Conservation (phyloP, 805 yeast species). For the Metschnikowia koreensis region DNA sequence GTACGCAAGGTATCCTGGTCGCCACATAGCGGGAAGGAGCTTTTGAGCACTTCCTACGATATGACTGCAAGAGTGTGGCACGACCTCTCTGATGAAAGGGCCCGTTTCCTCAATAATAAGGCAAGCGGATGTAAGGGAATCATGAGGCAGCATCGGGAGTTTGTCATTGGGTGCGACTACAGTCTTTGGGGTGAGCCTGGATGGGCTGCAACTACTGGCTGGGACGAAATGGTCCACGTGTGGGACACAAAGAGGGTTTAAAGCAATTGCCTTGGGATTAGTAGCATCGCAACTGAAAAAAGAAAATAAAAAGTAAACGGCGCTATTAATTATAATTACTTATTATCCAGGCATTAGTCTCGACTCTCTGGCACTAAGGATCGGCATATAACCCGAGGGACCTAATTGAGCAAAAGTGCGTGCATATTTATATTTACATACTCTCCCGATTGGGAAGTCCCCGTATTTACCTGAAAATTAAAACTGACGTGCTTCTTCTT, state of each 20-base stretch:
- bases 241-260: conserved; percentile 67
- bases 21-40: conserved; percentile 72
- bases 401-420: conserved; percentile 1
- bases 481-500: not conserved
- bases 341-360: no score
- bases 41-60: conserved; percentile 82
- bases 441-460: conserved; percentile 4
- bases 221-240: conserved; percentile 93
- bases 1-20: conserved; percentile 83
- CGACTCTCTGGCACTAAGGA: no score
- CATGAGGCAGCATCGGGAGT: conserved; percentile 76
- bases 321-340: no score
- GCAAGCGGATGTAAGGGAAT: conserved; percentile 55
- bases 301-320: not conserved
- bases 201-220: conserved; percentile 90
- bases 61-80: conserved; percentile 90
- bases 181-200: conserved; percentile 96
- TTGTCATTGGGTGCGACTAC: conserved; percentile 93
- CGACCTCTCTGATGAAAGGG: conserved; percentile 62
- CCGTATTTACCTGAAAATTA: not conserved
- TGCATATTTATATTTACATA: conserved; percentile 6
- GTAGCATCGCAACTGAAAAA: not conserved
- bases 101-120: conserved; percentile 38
- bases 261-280: not conserved
- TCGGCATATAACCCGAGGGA: no score